Evolutionary conservation across 805 yeast species (phyloP).

Genomic region (Priceomyces carsonii): DNA sequence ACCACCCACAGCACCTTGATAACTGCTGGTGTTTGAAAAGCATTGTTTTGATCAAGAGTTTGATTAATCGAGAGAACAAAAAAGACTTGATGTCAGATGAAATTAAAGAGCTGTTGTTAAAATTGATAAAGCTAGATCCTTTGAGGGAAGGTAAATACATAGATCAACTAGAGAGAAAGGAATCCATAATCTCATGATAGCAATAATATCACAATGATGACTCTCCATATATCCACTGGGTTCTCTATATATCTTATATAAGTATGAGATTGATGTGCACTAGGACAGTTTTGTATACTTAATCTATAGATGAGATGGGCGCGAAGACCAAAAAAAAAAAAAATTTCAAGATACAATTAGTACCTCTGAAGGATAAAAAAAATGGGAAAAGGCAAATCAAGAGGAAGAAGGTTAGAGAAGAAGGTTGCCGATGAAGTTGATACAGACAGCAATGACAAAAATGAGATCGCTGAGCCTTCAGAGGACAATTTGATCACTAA

Average conservation of each 20-base stretch:
- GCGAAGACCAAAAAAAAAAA: conserved; percentile 3
- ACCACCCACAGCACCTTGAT: conserved; percentile 49
- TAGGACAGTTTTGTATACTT: no score
- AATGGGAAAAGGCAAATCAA: conserved; percentile 24
- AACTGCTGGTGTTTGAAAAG: conserved; percentile 78
- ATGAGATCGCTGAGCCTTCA: conserved; percentile 8
- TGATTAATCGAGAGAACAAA: conserved; percentile 14
- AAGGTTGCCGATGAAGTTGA: conserved; percentile 24
- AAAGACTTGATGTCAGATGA: conserved; percentile 24
- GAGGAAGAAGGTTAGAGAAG: conserved; percentile 46
- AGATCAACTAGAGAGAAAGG: conserved; percentile 30
- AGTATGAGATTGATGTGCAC: no score
- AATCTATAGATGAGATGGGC: conserved; percentile 5
- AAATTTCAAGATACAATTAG: neutral
- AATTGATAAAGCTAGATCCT: conserved; percentile 60
- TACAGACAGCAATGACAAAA: conserved; percentile 13
- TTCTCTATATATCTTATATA: conserved; percentile 1
- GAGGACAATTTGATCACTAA: no score
- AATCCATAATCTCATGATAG: conserved; percentile 4
- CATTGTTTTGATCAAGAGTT: conserved; percentile 47
- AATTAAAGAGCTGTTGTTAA: conserved; percentile 36
- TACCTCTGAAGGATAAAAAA: conserved; percentile 1
- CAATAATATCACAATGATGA: neutral
- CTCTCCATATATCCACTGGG: no score
- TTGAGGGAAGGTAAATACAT: conserved; percentile 60